Conservation (phyloP, 116 monocot species). For the Phalaenopsis hybrid region DNA sequence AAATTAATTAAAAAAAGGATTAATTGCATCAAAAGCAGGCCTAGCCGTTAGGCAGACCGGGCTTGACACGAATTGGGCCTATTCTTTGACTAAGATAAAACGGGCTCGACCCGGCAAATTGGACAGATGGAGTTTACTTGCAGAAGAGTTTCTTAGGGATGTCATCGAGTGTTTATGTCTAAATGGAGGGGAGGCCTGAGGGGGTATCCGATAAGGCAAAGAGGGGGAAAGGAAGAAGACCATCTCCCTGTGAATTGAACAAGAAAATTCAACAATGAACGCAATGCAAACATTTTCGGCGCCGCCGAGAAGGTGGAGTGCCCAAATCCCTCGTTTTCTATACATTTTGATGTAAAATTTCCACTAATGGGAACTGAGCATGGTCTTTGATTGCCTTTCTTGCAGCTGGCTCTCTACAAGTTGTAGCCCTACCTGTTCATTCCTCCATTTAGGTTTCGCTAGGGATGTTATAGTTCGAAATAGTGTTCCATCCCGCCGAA, state of each 20-base stretch:
- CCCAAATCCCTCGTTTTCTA: neutral
- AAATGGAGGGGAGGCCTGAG: no score
- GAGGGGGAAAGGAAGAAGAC: neutral
- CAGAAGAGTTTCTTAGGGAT: no score
- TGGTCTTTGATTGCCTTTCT: neutral
- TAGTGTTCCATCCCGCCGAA: constrained; percentile 5
- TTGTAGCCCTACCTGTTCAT: constrained; percentile 15
- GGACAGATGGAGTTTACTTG: no score
- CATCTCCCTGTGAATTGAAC: neutral
- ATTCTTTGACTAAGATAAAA: no score
- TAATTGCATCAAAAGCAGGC: no score
- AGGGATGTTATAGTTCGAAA: neutral
- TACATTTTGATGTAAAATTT: neutral
- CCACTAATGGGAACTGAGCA: neutral
- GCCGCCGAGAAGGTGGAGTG: constrained; percentile 2
- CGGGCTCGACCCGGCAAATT: no score
- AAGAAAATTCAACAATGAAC: neutral
- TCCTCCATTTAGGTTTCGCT: constrained; percentile 17
- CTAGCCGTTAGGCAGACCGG: no score
- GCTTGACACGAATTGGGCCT: no score
- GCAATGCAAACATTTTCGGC: neutral
- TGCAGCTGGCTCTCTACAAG: neutral
- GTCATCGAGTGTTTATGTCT: no score
- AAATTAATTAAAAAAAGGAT: no score
- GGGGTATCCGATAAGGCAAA: neutral